These are phyloP conservation scores for Apiospora hydei DNA, from an alignment of 2,329 filamentous ascomycete species.

Conservation along the genomic window DNA sequence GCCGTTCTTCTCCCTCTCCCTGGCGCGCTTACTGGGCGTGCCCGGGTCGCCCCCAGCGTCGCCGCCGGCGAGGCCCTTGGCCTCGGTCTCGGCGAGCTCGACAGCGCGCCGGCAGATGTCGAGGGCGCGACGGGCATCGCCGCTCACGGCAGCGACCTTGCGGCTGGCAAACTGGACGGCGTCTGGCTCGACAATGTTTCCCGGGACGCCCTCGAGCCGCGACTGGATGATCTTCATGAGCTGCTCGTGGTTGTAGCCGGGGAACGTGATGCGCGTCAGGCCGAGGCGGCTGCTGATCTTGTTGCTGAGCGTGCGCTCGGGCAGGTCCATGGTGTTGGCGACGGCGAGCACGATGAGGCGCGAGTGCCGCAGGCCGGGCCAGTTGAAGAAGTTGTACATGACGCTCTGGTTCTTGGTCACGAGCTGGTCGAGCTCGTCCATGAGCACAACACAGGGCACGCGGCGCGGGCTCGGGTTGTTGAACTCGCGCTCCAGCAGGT, in stretches of 20 bases:
- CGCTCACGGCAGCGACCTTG: slow-evolving; percentile 95
- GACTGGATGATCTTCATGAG: slow-evolving; percentile 97
- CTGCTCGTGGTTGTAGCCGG: slow-evolving; percentile 96
- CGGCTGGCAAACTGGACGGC: slow-evolving; percentile 95
- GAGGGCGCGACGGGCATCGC: slow-evolving; percentile 88
- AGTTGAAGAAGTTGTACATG: slow-evolving; percentile 99
- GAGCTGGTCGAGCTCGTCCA: slow-evolving; percentile 98
- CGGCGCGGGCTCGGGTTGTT: slow-evolving; percentile 87
- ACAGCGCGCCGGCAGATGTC: slow-evolving; percentile 96
- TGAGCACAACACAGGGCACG: slow-evolving; percentile 94
- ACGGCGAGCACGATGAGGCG: slow-evolving; percentile 95
- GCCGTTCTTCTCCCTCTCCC: slow-evolving; percentile 35
- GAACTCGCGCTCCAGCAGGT: slow-evolving; percentile 91
- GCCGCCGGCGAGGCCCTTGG: slow-evolving; percentile 45
- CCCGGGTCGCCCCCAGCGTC: slow-evolving; percentile 52
- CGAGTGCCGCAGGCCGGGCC: slow-evolving; percentile 91
- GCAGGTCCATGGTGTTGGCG: slow-evolving; percentile 98
- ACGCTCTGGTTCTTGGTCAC: slow-evolving; percentile 99
- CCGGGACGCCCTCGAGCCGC: slow-evolving; percentile 86
- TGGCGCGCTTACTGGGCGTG: slow-evolving; percentile 67
- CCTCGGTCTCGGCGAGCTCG: slow-evolving; percentile 86
- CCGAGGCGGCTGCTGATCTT: slow-evolving; percentile 95
- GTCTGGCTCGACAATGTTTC: slow-evolving; percentile 89
- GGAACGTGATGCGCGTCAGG: slow-evolving; percentile 93
- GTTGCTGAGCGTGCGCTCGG: slow-evolving; percentile 94